Base-by-base conservation (phyloP, 2,329 filamentous ascomycete species). In the Zymoseptoria crescenta region DNA sequence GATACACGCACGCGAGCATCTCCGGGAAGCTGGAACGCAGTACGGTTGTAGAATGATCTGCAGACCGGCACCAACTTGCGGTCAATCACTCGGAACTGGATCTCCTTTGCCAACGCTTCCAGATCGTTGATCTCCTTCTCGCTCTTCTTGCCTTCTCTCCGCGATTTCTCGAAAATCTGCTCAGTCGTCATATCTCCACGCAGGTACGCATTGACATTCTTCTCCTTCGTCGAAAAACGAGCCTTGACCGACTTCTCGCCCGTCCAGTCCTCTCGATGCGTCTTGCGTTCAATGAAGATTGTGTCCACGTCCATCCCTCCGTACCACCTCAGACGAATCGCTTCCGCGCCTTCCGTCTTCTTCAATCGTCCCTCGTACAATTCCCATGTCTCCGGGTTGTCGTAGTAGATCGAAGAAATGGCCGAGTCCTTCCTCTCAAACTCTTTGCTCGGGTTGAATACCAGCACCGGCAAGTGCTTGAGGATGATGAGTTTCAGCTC, bases 231-330 rank as follows among this genome's bases (percentile, higher is more conserved):
- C 8, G 89, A 83, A 71, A 99, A 99, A 50, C 94, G 88, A 50
- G 94, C 93, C 79, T 99, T 99, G 76, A 99, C 94, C 1, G 93
- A 97, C 77, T 97, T 96, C 74, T 99, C 94, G 59, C 94, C 94
- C 0, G 94, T 99, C 94, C 94, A 99, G 74, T 99, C 94, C 75
- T 99, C 94, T 48, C 94, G 87, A 78, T 99, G 94, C 0, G 94
- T 99, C 77, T 99, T 99, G 63, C 94, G 85, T 79, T 99, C 94
- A 24, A 99, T 88, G 70, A 97, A 99, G 59, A 97, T 95, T 57
- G 90, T 94, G 71, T 97, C 92, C 56, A 81, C 91, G 68, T 94
- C 86, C 93, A 99, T 96, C 49, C 90, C 91, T 61, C 94, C 94
- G 71, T 99, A 99, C 94, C 94, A 99, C 65, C 94, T 85, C 61